Percentiles rank a stretch among this genome's conserved stretches.
These are phyloP conservation scores for Trebouxia sp. DNA, from an alignment of 139 green algal species.

Conservation along the genomic window DNA sequence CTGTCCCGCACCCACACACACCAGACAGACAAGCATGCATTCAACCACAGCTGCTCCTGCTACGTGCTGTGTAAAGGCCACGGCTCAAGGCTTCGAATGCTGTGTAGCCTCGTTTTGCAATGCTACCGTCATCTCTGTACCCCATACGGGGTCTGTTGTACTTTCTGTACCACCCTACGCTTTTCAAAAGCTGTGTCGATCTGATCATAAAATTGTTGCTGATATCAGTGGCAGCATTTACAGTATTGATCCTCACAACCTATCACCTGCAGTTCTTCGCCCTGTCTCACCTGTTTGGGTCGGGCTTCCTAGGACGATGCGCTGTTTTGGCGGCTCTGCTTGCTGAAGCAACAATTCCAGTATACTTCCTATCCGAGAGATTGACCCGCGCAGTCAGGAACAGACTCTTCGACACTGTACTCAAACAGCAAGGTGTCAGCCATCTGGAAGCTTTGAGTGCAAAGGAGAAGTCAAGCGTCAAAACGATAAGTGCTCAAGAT, in stretches of 20 bases:
- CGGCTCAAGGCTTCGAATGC: too few species aligned
- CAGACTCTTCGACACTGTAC: background rate
- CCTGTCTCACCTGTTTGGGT: background rate
- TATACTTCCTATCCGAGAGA: background rate
- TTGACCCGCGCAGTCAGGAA: conserved; percentile 8
- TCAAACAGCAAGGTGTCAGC: background rate
- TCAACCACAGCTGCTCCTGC: background rate
- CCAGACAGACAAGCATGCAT: too few species aligned
- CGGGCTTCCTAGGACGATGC: background rate
- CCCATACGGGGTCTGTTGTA: background rate
- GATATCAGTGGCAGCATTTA: background rate
- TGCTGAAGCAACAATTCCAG: background rate
- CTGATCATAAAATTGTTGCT: background rate
- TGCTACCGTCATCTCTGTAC: background rate
- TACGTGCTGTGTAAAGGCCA: background rate
- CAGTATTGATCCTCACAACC: background rate
- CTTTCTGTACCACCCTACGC: background rate
- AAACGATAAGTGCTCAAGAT: background rate
- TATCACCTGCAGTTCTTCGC: conserved; percentile 5
- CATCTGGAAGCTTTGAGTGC: background rate
- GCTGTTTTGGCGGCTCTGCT: background rate
- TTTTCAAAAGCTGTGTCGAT: conserved; percentile 5
- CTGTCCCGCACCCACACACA: too few species aligned
- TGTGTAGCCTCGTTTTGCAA: too few species aligned
- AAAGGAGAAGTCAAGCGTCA: background rate